Evolutionary conservation across 257 asterid species (phyloP).

Genomic region (Galeopsis tetrahit): DNA sequence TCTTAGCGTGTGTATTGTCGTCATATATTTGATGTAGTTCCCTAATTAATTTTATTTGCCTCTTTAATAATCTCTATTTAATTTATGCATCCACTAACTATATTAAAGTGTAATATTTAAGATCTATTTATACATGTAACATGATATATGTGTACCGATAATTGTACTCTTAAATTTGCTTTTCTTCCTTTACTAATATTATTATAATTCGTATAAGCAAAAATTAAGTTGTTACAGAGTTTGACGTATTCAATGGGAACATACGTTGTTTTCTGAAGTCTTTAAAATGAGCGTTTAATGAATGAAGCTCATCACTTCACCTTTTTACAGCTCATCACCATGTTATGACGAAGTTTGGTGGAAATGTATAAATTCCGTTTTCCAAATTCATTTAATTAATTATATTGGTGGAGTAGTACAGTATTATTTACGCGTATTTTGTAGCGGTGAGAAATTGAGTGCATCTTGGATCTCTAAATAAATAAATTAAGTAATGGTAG

Average conservation of each 20-base stretch:
- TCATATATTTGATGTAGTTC: slow-evolving; percentile 7
- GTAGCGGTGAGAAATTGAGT: no score
- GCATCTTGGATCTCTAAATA: slow-evolving; percentile 8
- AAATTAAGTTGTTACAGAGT: not conserved
- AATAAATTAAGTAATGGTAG: not conserved
- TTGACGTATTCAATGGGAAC: slow-evolving; percentile 30
- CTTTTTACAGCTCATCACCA: slow-evolving; percentile 27
- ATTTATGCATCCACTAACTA: not conserved
- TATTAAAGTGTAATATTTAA: not conserved
- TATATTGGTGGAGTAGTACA: no score
- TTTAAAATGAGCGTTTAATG: slow-evolving; percentile 23
- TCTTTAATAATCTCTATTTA: not conserved
- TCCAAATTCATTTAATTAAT: not conserved
- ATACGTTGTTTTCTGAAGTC: slow-evolving; percentile 21
- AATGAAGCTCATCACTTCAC: slow-evolving; percentile 8
- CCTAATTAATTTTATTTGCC: slow-evolving; percentile 19
- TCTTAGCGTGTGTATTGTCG: slow-evolving; percentile 17
- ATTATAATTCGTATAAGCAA: not conserved
- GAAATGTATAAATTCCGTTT: not conserved
- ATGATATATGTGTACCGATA: not conserved
- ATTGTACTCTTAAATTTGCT: not conserved
- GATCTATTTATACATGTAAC: not conserved
- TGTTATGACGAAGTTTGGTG: slow-evolving; percentile 8
- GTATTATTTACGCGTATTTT: no score
- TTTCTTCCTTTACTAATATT: not conserved